phyloP scores from a whole-genome alignment of 2,329 filamentous ascomycete species.

The Ophiocordyceps camponoti-leonardi region DNA sequence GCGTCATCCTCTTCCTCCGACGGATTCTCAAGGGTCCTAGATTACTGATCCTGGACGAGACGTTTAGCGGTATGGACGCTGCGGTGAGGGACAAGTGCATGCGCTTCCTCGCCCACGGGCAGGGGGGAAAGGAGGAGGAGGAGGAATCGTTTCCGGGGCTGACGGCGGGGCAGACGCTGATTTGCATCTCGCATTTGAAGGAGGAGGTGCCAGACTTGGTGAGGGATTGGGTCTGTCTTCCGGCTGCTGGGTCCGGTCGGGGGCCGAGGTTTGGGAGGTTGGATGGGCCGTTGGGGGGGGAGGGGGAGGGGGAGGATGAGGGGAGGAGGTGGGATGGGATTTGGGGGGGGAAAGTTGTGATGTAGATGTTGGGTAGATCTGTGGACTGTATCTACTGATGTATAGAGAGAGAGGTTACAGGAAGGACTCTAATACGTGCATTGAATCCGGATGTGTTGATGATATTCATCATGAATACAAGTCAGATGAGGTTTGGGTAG shows the following conservation, averaged over 20 bases:
- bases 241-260: conserved; percentile 48
- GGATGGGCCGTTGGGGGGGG: conserved; percentile 39
- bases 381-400: too few relatives aligned
- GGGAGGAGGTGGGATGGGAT: conserved; percentile 7
- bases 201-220: conserved; percentile 81
- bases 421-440: too few relatives aligned
- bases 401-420: too few relatives aligned
- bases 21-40: conserved; percentile 67
- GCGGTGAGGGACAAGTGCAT: conserved; percentile 74
- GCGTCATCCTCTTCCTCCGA: conserved; percentile 68
- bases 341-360: too few relatives aligned
- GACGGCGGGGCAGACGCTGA: conserved; percentile 54
- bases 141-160: conserved; percentile 43
- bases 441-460: too few relatives aligned
- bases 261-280: conserved; percentile 48
- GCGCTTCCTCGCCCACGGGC: conserved; percentile 54
- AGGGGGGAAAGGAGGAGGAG: conserved; percentile 32
- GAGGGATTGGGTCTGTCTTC: conserved; percentile 71
- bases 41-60: conserved; percentile 72
- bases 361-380: too few relatives aligned
- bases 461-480: too few relatives aligned
- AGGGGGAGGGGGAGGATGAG: conserved; percentile 26
- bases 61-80: conserved; percentile 74
- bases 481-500: too few relatives aligned
- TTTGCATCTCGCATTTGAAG: conserved; percentile 82